Conservation (phyloP, 257 asterid genomes). For the Perilla frutescens region DNA sequence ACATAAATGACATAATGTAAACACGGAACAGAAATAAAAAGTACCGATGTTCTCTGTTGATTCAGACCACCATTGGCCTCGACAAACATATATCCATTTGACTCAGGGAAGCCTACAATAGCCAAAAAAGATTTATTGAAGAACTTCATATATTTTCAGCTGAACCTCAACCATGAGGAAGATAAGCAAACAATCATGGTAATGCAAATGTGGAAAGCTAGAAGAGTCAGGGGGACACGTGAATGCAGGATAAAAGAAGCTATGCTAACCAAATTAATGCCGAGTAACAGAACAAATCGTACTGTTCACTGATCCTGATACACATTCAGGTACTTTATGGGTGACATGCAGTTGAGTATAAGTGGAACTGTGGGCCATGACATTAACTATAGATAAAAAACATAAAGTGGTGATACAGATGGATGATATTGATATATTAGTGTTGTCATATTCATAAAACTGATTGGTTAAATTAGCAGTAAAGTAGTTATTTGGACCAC, state of each 20-base stretch:
- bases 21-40: slow-evolving; percentile 16
- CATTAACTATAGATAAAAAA: slow-evolving; percentile 5
- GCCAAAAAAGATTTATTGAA: slow-evolving; percentile 10
- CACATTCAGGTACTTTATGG: not conserved
- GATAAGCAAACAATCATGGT: slow-evolving; percentile 22
- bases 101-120: slow-evolving; percentile 56
- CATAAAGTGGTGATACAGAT: not conserved
- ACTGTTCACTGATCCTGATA: not conserved
- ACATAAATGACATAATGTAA: not conserved
- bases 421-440: slow-evolving; percentile 13
- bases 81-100: slow-evolving; percentile 60
- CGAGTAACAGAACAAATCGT: not conserved
- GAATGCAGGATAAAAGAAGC: not conserved
- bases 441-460: slow-evolving; percentile 19
- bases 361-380: not conserved
- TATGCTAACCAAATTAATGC: not conserved
- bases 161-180: slow-evolving; percentile 21
- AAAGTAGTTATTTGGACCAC: not conserved
- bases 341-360: slow-evolving; percentile 12
- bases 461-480: slow-evolving; percentile 14
- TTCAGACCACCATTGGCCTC: slow-evolving; percentile 99
- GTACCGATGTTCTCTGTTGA: slow-evolving; percentile 97
- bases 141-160: slow-evolving; percentile 28
- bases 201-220: slow-evolving; percentile 6
- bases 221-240: not conserved